Evolutionary conservation across 352 stramenopile genomes (phyloP).

Genomic region (Phytopythium aichiense): DNA sequence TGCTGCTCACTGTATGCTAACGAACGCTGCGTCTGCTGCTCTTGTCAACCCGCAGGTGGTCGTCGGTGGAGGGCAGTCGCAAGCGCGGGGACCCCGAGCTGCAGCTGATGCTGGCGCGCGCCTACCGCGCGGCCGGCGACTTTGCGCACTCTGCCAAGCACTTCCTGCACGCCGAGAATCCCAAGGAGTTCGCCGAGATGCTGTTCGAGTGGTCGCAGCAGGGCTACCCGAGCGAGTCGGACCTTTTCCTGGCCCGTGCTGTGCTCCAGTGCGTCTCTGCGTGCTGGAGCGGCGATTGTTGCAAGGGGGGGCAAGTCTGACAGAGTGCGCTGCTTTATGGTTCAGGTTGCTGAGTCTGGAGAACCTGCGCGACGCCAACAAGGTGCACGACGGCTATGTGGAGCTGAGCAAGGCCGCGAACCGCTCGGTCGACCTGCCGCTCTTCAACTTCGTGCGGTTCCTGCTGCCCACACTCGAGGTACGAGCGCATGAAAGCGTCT

Average conservation of each 20-base stretch:
- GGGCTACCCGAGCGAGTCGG: constrained; percentile 76
- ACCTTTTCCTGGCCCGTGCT: constrained; percentile 71
- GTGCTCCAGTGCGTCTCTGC: constrained; percentile 68
- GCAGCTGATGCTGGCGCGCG: constrained; percentile 61
- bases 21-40: background rate
- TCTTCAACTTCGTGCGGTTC: constrained; percentile 84
- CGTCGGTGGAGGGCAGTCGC: constrained; percentile 52
- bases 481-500: constrained; percentile 1
- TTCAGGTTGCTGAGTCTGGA: constrained; percentile 71
- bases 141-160: constrained; percentile 70
- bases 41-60: constrained; percentile 39
- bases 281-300: background rate
- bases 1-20: constrained; percentile 1
- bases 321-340: constrained; percentile 4
- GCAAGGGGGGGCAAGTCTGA: constrained; percentile 1
- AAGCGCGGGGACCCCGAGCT: constrained; percentile 76
- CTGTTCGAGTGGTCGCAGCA: constrained; percentile 72
- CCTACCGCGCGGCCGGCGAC: constrained; percentile 49
- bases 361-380: constrained; percentile 85
- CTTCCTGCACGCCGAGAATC: constrained; percentile 74
- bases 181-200: constrained; percentile 58
- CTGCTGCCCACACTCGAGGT: constrained; percentile 84
- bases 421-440: constrained; percentile 54
- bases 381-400: constrained; percentile 67
- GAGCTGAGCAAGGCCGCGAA: constrained; percentile 36